Base-by-base conservation (phyloP, 805 yeast species). In the Wickerhamomyces alni region DNA sequence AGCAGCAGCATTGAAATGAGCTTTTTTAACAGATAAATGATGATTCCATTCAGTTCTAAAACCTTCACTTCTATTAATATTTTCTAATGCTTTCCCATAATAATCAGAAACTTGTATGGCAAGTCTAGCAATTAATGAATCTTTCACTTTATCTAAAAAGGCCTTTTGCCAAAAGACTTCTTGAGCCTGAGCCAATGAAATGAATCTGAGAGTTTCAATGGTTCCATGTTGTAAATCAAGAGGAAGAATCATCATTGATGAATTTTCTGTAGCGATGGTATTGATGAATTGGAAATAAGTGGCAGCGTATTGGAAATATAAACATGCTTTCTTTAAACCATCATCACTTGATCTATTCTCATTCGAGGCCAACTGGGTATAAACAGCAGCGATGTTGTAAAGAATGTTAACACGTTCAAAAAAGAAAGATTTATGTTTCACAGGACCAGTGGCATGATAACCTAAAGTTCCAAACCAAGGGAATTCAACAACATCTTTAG, bases 91-190 rank as follows among this genome's bases (percentile, higher is more conserved):
- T 17, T 59, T 48, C 2, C 57, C 51, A 50, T 87, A 89, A 40
- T 64, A 76, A 2, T 69, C 69, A 0, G 84, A 66, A 0, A 78
- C 81, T 51, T 81, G 87, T 5, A 66, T 58, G 0, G 95, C 74
- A 33, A 89, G 60, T 48, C 77, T 75, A 1, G 93, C 71, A 3
- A 88, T 61, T 4, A 78, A 63, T 0, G 81, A 63, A 52, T 83
- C 78, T 49, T 79, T 82, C 50, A 75, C 52, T 11, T 66, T 63
- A 15, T 61, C 57, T 29, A 62, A 57, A 0, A 67, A 59, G 0
- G 95, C 87, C 50, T 80, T 80, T 35, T 74, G 77, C 96, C 96
- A 88, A 37, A 82, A 77, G 11, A 77, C 70, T 54, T 89, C 96
- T 59, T 88, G 96, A 0, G 95, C 93, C 52, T 87, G 95, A 0